These are phyloP conservation scores for Vitis hybrid DNA, from an alignment of 177 flowering plant species.

Conservation along the genomic window DNA sequence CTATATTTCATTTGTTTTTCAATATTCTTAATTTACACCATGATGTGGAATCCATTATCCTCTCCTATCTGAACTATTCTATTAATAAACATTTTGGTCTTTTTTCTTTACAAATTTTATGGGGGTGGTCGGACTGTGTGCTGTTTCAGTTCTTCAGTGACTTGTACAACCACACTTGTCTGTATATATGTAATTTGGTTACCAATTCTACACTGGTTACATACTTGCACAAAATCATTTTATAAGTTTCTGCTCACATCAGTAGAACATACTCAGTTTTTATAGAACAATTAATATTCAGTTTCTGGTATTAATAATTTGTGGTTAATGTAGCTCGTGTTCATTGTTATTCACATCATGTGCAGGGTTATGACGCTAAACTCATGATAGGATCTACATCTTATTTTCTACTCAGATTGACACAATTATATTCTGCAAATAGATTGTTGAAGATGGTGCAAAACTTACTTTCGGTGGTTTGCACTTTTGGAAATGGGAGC, in stretches of 20 bases:
- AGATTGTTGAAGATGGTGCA: slow-evolving; percentile 27
- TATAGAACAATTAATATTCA: not conserved
- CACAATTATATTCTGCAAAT: slow-evolving; percentile 20
- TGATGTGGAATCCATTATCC: not conserved
- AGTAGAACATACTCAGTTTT: not conserved
- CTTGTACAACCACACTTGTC: not conserved
- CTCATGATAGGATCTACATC: slow-evolving; percentile 34
- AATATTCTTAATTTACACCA: not conserved
- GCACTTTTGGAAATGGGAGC: slow-evolving; percentile 31
- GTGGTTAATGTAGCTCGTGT: slow-evolving; percentile 4
- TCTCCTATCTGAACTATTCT: too few relatives aligned
- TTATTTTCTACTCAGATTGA: slow-evolving; percentile 39
- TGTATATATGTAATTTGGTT: not conserved
- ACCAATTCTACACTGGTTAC: not conserved
- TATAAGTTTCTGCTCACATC: not conserved
- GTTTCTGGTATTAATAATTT: not conserved
- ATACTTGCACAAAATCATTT: not conserved
- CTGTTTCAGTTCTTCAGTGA: too few relatives aligned
- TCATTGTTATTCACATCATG: slow-evolving; percentile 17
- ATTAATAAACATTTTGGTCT: too few relatives aligned
- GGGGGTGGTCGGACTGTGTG: too few relatives aligned
- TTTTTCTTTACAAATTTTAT: too few relatives aligned
- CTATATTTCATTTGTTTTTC: not conserved
- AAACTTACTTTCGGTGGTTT: slow-evolving; percentile 32
- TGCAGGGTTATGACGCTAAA: slow-evolving; percentile 47